Base-by-base conservation (phyloP, 345 rosid species). In the Aegle marmelos region DNA sequence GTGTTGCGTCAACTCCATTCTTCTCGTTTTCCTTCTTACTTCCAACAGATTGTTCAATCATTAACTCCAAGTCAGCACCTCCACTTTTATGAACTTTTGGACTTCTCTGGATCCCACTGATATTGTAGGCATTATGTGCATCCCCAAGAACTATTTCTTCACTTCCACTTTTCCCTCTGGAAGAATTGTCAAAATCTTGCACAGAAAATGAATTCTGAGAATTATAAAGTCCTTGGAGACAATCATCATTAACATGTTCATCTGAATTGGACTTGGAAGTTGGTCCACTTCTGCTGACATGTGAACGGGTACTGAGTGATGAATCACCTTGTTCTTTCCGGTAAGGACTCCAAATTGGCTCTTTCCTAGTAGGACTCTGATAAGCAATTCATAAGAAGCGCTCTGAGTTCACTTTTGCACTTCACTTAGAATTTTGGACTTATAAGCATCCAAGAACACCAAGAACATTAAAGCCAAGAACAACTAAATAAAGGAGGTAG, bases 121-220 rank as follows among this genome's bases (percentile, higher is more conserved):
- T 75, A 79, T 82, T 79, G 69, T 53, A 79, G 41, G 72, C 72
- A 79, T 61, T 68, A 71, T 77, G 80, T 74, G 41, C 84, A 81
- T 87, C 73, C 53, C 58, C 80, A 74, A 67, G 63, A 84, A 41
- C 68, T 56, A 58, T 74, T 76, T 82, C 87, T 74, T 85, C 77
- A 72, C 79, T 70, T 76, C 85, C 82, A 87, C 94, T 90, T 92
- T 91, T 89, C 79, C 79, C 65, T 75, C 83, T 73, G 75, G 89
- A 82, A 80, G 87, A 77, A 70, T 79, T 85, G 76, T 79, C 75
- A 79, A 79, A 50, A 50, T 80, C 79, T 67, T 62, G 81, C 69
- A 68, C 72, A 83, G 82, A 74, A 87, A 72, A 77, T 65, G 54
- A 68, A 71, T 54, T 83, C 36, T 56, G 31, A 31, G 68, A 64